phyloP scores from a whole-genome alignment of 2,329 filamentous ascomycete species.

The Botrytis fabae region DNA sequence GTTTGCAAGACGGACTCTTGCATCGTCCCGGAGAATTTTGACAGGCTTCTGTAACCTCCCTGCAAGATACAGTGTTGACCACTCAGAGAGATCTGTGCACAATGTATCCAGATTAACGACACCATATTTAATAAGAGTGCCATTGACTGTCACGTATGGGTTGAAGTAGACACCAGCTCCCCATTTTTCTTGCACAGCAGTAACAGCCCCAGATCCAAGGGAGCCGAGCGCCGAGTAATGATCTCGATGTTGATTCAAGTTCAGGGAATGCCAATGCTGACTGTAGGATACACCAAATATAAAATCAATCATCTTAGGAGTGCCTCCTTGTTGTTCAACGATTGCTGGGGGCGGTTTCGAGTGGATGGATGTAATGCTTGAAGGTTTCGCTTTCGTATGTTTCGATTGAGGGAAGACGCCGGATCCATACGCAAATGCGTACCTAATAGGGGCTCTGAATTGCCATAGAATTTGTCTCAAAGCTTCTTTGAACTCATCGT shows the following conservation, averaged over 20 bases:
- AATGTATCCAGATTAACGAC: constrained; percentile 93
- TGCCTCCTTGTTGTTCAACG: constrained; percentile 79
- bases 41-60: constrained; percentile 95
- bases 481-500: constrained; percentile 91
- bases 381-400: constrained; percentile 51
- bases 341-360: constrained; percentile 80
- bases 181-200: constrained; percentile 79
- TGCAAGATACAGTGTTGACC: constrained; percentile 95
- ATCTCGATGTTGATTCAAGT: constrained; percentile 81
- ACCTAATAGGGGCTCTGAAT: constrained; percentile 89
- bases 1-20: constrained; percentile 87
- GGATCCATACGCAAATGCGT: constrained; percentile 96
- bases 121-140: constrained; percentile 95
- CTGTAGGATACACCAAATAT: constrained; percentile 94
- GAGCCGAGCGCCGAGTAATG: constrained; percentile 88
- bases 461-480: constrained; percentile 85
- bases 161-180: constrained; percentile 98
- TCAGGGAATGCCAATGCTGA: constrained; percentile 96
- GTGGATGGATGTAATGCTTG: constrained; percentile 65
- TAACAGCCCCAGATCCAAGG: constrained; percentile 81
- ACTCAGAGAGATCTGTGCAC: constrained; percentile 80
- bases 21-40: constrained; percentile 94
- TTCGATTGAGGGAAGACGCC: constrained; percentile 84
- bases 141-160: constrained; percentile 90
- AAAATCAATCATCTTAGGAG: constrained; percentile 97